These are phyloP conservation scores for Nepenthes gracilis DNA, from an alignment of 148 eudicot genomes.

Conservation along the genomic window DNA sequence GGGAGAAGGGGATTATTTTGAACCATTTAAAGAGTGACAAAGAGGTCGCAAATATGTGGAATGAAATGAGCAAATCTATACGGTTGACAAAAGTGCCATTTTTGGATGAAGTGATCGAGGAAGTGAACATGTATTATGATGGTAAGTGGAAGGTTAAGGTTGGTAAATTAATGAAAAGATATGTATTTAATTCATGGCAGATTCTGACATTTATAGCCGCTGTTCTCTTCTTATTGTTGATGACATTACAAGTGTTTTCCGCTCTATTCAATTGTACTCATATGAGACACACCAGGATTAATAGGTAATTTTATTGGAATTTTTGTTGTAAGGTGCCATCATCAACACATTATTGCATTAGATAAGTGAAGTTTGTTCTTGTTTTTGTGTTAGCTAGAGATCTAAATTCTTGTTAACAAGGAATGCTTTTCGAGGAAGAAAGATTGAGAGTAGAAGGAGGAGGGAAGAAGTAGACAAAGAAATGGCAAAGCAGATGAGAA, in stretches of 20 bases:
- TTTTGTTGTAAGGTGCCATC: no score
- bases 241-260: constrained; percentile 22
- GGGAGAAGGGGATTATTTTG: constrained; percentile 35
- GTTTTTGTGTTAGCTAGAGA: not conserved
- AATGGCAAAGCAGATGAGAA: not conserved
- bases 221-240: constrained; percentile 17
- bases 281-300: constrained; percentile 2
- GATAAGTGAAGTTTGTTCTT: not conserved
- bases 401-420: no score
- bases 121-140: constrained; percentile 38
- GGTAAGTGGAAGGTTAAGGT: constrained; percentile 31
- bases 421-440: no score
- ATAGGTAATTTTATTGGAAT: no score
- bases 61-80: constrained; percentile 50
- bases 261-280: constrained; percentile 15
- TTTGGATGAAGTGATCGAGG: constrained; percentile 42
- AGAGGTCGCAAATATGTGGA: constrained; percentile 49
- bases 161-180: constrained; percentile 16
- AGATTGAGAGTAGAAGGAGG: no score
- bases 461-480: not conserved
- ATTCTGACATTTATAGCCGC: constrained; percentile 22
- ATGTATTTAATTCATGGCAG: constrained; percentile 32
- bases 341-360: not conserved
- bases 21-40: constrained; percentile 43
- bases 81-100: constrained; percentile 37